Conservation (phyloP, 2,329 filamentous ascomycete species). For the Byssochlamys sp. region DNA sequence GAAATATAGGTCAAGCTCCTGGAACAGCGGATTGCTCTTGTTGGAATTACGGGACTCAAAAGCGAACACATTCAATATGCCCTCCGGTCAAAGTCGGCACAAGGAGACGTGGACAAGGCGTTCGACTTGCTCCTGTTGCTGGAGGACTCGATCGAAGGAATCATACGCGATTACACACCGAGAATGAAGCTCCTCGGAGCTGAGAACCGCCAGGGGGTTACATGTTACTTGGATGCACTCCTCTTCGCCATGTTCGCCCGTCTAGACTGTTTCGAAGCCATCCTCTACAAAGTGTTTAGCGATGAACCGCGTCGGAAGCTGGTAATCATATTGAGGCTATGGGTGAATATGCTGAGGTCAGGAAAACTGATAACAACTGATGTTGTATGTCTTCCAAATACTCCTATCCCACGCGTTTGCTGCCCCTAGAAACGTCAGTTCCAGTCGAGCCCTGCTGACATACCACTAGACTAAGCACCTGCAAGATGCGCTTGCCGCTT, state of each 20-base stretch:
- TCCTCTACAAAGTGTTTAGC: conserved; percentile 69
- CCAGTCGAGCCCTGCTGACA: neutral
- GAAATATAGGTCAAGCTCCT: conserved; percentile 41
- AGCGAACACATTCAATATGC: conserved; percentile 56
- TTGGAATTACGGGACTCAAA: conserved; percentile 48
- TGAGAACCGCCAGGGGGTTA: conserved; percentile 73
- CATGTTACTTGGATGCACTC: conserved; percentile 87
- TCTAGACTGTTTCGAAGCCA: conserved; percentile 82
- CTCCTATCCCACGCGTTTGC: neutral
- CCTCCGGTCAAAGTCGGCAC: conserved; percentile 52
- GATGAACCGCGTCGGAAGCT: conserved; percentile 65
- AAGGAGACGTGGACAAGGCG: conserved; percentile 63
- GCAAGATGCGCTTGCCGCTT: conserved; percentile 70
- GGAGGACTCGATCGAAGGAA: conserved; percentile 70
- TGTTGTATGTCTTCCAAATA: conserved; percentile 46
- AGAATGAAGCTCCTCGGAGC: conserved; percentile 68
- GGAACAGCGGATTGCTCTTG: conserved; percentile 41
- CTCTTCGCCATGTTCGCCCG: conserved; percentile 94
- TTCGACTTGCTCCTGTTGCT: conserved; percentile 68
- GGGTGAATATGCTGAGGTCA: conserved; percentile 83
- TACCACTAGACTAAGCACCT: conserved; percentile 61
- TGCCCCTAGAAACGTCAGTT: neutral
- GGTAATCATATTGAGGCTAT: conserved; percentile 69
- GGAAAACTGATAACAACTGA: conserved; percentile 79
- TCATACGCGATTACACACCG: conserved; percentile 65